These are phyloP conservation scores for Daldinia childiae DNA, from an alignment of 495 filamentous ascomycete species.

Conservation along the genomic window DNA sequence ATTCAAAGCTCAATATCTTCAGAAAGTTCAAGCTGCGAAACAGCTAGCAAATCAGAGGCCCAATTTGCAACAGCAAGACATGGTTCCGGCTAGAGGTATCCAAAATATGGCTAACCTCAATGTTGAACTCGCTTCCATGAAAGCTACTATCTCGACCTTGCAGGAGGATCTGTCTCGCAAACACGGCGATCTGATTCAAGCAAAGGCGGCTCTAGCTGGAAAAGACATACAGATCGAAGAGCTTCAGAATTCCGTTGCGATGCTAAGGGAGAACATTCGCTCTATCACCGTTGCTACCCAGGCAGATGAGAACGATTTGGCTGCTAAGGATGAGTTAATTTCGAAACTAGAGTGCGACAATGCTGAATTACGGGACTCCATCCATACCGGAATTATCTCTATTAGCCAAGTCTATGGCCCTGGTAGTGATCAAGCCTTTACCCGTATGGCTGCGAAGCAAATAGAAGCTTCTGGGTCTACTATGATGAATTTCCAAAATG, in stretches of 20 bases:
- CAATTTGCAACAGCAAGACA: neutral
- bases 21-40: constrained; percentile 1
- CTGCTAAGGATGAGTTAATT: constrained; percentile 3
- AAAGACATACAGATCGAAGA: constrained; percentile 16
- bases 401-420: constrained; percentile 24
- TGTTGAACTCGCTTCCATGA: constrained; percentile 3
- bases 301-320: neutral
- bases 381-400: constrained; percentile 20
- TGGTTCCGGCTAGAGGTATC: neutral
- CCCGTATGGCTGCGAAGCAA: neutral
- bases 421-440: constrained; percentile 1
- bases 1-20: constrained; percentile 5
- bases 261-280: neutral
- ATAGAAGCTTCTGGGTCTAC: neutral
- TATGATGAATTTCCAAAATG: neutral
- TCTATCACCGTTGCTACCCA: neutral
- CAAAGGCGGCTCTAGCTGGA: neutral
- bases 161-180: constrained; percentile 11
- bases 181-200: constrained; percentile 9
- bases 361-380: constrained; percentile 10
- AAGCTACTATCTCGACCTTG: constrained; percentile 6
- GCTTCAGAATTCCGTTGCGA: neutral
- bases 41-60: neutral
- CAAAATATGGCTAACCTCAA: neutral
- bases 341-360: constrained; percentile 6